These are phyloP conservation scores for Aspergillus baeticus DNA, from an alignment of 495 filamentous ascomycete genomes.

Conservation along the genomic window DNA sequence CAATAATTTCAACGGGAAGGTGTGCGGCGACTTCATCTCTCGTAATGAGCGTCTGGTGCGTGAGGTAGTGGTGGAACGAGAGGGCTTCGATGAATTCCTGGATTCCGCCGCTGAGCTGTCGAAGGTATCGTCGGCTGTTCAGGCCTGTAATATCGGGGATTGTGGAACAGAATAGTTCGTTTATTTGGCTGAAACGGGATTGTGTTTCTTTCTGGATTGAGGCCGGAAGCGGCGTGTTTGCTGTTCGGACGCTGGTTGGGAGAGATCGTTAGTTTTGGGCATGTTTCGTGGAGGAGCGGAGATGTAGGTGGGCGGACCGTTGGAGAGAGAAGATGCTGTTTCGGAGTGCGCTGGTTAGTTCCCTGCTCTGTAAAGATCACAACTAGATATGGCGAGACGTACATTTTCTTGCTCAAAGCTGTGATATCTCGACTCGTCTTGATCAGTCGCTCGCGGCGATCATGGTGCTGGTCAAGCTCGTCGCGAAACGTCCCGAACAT, in stretches of 20 bases:
- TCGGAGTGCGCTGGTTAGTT: neutral
- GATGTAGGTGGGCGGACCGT: constrained; percentile 52
- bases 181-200: constrained; percentile 63
- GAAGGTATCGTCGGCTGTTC: constrained; percentile 80
- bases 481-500: constrained; percentile 85
- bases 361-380: too few relatives aligned
- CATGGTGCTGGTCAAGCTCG: constrained; percentile 92
- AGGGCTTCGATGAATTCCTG: constrained; percentile 93
- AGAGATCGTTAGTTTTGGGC: neutral
- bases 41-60: constrained; percentile 69
- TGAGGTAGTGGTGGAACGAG: constrained; percentile 83
- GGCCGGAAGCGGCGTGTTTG: constrained; percentile 60
- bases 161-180: constrained; percentile 62
- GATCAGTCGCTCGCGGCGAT: constrained; percentile 83
- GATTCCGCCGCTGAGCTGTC: constrained; percentile 71
- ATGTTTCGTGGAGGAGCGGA: constrained; percentile 4
- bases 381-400: constrained; percentile 21
- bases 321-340: constrained; percentile 84
- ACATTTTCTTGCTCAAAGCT: constrained; percentile 96
- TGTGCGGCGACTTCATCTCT: constrained; percentile 51
- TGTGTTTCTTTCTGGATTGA: constrained; percentile 64
- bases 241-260: constrained; percentile 53
- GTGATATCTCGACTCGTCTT: constrained; percentile 91
- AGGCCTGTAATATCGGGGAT: constrained; percentile 70
- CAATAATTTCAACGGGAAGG: constrained; percentile 57